phyloP scores from a whole-genome alignment of 768 basidiomycete genomes.

The Mycena chlorophos region DNA sequence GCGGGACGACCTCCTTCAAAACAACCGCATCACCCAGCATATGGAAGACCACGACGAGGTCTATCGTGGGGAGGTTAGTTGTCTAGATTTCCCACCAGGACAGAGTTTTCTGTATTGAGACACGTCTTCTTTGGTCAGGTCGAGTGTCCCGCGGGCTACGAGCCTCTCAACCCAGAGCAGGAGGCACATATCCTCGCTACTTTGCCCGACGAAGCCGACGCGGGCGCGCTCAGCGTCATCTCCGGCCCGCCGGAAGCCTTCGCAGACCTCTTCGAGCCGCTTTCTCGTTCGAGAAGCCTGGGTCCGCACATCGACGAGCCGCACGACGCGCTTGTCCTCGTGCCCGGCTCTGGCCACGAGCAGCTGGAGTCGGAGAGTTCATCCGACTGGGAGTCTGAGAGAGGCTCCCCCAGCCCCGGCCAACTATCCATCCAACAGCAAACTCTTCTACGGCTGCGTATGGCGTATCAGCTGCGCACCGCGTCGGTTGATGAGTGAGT shows the following conservation, averaged over 20 bases:
- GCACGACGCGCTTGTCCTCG: too few relatives aligned
- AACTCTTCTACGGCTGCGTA: background rate
- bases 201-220: background rate
- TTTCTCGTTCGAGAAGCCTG: too few relatives aligned
- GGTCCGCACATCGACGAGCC: too few relatives aligned
- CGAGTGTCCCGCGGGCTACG: background rate
- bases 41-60: background rate
- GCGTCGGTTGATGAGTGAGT: background rate
- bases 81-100: background rate
- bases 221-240: background rate
- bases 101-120: background rate
- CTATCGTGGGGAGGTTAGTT: conserved; percentile 4
- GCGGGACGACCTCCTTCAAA: background rate
- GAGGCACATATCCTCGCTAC: background rate
- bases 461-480: background rate
- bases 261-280: background rate
- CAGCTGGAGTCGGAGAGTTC: too few relatives aligned
- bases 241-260: background rate
- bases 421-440: background rate
- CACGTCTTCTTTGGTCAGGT: background rate
- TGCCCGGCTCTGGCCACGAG: too few relatives aligned
- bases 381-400: too few relatives aligned
- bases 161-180: background rate
- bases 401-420: too few relatives aligned
- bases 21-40: background rate